A percentile compares a stretch with the other conserved stretches of the same genome.
Conservation (phyloP, 1,284 basidiomycete species). For the Cryptococcus sp. region DNA sequence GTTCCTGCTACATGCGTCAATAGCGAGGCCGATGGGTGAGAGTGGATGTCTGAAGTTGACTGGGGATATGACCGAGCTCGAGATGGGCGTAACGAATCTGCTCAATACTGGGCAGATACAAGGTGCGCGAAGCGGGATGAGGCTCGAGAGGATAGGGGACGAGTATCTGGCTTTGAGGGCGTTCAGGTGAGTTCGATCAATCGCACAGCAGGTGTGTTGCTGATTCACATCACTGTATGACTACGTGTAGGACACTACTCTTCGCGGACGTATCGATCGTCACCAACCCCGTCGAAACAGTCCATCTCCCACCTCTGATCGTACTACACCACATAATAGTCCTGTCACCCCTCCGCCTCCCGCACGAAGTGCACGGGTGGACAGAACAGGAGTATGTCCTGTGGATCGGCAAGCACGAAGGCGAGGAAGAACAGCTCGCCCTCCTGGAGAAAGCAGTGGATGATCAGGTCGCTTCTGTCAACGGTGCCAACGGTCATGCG, state of each 20-base stretch:
- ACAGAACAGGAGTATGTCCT: constrained; percentile 78
- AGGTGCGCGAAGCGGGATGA: constrained; percentile 62
- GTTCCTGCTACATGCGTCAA: constrained; percentile 86
- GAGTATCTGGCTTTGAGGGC: constrained; percentile 77
- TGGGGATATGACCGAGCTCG: constrained; percentile 92
- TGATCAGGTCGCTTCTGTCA: constrained; percentile 31
- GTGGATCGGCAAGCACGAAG: constrained; percentile 49
- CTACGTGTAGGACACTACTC: constrained; percentile 66
- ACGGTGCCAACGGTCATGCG: neutral
- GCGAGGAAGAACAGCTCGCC: constrained; percentile 37
- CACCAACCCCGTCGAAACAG: constrained; percentile 65
- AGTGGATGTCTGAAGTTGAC: constrained; percentile 86
- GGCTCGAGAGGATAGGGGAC: constrained; percentile 70
- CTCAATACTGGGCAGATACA: constrained; percentile 58
- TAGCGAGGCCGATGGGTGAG: constrained; percentile 83
- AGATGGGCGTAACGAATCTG: constrained; percentile 82
- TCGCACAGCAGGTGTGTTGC: neutral
- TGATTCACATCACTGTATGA: neutral
- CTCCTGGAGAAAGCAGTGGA: constrained; percentile 47
- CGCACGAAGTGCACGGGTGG: constrained; percentile 86
- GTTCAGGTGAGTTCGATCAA: constrained; percentile 64
- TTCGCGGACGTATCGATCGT: constrained; percentile 78
- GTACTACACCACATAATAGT: constrained; percentile 89
- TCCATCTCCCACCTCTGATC: constrained; percentile 72
- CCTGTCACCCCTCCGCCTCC: constrained; percentile 78